Evolutionary conservation across 345 rosid species (phyloP), one percentile per base, ranked within the genome.

Genomic region (Boechera retrofracta): DNA sequence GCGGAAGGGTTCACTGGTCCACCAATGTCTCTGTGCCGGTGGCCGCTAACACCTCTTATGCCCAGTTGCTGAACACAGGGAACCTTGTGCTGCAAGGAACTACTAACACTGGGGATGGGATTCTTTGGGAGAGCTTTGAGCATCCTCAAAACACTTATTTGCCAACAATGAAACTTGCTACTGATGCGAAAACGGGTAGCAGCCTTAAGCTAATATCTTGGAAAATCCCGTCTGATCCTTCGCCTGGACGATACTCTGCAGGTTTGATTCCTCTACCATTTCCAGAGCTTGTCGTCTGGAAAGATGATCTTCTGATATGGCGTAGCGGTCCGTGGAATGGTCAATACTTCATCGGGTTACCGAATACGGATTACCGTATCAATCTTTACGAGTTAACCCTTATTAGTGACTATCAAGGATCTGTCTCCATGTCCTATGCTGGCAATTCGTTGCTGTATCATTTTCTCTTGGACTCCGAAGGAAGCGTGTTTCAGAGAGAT

Each of bases 291-390:
- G 77, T 69, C 51, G 10, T 85, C 21, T 79, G 89, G 91, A 89
- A 89, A 0, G 84, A 75, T 13, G 72, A 28, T 10, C 11, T 10
- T 6, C 81, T 84, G 1, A 12, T 66, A n/a, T 86, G 87, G 89
- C 80, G 87, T 18, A 80, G 83, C 7, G 89, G 88, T 7, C 89
- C 89, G 2, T 89, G 91, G 91, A 84, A 82, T 47, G 83, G 86
- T 75, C 79, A 69, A 64, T 9, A 8, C 16, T 81, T 84, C 18
- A 44, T 70, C 7, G 89, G 89, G 15, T 0, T 79, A 33, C 69
- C 75, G 2, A 18, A 6, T 0, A 66, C 66, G 76, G 18, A 11
- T 7, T 72, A 77, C 11, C 65, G 21, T 29, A 2, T 70, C 18
- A 53, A 64, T 78, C 66, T 83, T 49, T 13, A 53, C 47, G 84